Conservation (phyloP, 495 filamentous ascomycete genomes). For the Aspergillus bertholletiae region DNA sequence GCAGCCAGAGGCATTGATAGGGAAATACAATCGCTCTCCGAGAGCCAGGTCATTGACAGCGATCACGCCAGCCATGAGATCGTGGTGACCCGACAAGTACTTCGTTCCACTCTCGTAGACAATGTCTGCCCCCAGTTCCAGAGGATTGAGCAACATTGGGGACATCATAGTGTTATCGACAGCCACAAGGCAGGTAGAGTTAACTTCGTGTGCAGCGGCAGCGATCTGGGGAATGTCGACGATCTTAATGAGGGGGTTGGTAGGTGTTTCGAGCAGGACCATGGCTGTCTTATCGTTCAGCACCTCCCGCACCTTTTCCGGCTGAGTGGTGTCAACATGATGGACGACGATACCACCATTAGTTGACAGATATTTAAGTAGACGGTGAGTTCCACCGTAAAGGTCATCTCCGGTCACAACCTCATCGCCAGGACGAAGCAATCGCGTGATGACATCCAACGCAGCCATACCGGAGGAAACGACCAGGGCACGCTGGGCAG, state of each 20-base stretch:
- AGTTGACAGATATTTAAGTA: conserved; percentile 85
- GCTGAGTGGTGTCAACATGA: conserved; percentile 88
- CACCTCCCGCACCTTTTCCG: conserved; percentile 62
- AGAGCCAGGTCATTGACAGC: conserved; percentile 77
- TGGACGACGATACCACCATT: conserved; percentile 88
- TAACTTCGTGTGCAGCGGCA: conserved; percentile 67
- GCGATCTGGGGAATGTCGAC: conserved; percentile 84
- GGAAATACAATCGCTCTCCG: conserved; percentile 90
- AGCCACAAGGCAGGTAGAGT: conserved; percentile 76
- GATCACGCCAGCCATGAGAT: conserved; percentile 96
- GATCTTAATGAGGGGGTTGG: conserved; percentile 97
- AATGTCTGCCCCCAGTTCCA: conserved; percentile 91
- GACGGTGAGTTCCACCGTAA: conserved; percentile 92
- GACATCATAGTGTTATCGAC: conserved; percentile 99
- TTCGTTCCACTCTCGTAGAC: conserved; percentile 98
- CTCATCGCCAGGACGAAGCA: conserved; percentile 90
- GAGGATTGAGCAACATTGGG: conserved; percentile 83
- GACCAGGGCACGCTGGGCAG: conserved; percentile 82
- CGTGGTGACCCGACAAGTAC: conserved; percentile 96
- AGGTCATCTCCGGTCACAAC: conserved; percentile 96
- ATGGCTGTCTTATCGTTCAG: conserved; percentile 81
- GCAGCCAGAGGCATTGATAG: conserved; percentile 93
- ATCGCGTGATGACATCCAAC: conserved; percentile 91
- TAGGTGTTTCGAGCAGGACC: conserved; percentile 95
- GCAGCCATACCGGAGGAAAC: conserved; percentile 97